Evolutionary conservation across 345 rosid genomes (phyloP), one percentile per base, ranked within the genome.

Genomic region (Citrus unshiu): DNA sequence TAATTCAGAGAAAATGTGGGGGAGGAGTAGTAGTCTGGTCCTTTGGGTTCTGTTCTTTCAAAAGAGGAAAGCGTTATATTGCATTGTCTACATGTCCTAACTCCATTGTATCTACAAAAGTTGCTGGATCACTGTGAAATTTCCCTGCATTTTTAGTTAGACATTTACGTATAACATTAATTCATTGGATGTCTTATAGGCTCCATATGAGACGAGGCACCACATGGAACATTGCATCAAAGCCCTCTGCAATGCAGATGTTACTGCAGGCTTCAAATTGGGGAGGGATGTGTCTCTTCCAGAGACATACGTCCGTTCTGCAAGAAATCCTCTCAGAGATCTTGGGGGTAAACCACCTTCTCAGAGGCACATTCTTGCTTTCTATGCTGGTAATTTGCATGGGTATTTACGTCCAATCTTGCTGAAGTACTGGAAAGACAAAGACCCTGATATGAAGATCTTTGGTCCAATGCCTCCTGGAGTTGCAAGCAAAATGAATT

Each of bases 191-290:
- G 4, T 9, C 72, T 70, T 78, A 18, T 88, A 95, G 98, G 99
- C 99, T 77, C 99, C 99, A 19, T 95, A 92, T n/a, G 98, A 95
- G 77, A 92, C 99, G 32, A 90, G 98, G 81, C 98, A 91, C 85
- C 99, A 95, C 83, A 95, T 95, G 99, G 99, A 95, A 78, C 93
- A 90, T 46, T 92, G 99, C 86, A 89, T 95, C 77, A 95, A 93
- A 85, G 97, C 98, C 58, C 87, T 95, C 34, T 95, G 99, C 93
- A 95, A 95, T 80, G 98, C 99, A 2, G 99, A 95, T 60, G 84
- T 92, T 14, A 95, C 96, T 1, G 86, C 84, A 43, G 98, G 96
- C 37, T 95, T 90, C 88, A 95, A 95, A 85, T 86, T 95, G n/a
- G 99, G 99, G 74, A 89, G 97, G 83, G 99, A 95, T 73, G 88